Evolutionary conservation across 2,329 filamentous ascomycete species (phyloP), one percentile per base, ranked within the genome.

Genomic region (Cercospora zeina): DNA sequence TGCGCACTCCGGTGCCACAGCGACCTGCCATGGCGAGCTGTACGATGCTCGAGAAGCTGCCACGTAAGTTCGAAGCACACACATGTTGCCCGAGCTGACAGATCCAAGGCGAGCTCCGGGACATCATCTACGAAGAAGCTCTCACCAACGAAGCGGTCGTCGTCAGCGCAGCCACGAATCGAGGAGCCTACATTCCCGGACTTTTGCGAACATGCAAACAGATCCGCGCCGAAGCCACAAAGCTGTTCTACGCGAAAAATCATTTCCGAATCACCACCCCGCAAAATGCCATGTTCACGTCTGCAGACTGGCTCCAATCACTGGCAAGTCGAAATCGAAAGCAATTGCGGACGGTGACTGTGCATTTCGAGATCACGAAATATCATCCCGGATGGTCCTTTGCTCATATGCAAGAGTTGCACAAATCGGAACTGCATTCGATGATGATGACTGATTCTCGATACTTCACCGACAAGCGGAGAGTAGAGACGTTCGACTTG

Each of bases 131-230:
- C 33, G 27, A 58, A 54, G 59, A 58, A n/a, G 59, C 37, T 4
- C 49, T 62, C 34, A 19, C 14, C 11, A 10, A 8, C 33, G 34
- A 53, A 27, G 47, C 39, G 42, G 33, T 62, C 45, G 24, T 37
- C 19, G 16, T 62, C 37, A 49, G 58, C 16, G 31, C 45, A 19
- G 7, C 27, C 4, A 21, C 19, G 1, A 16, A 55, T n/a, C 37
- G 54, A 54, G 58, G 54, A 27, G 39, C 49, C 13, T 55, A 34
- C 49, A 58, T 39, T 30, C 54, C 54, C 4, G 42, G 62, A 24
- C 34, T 61, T 7, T 50, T 61, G 36, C 54, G 42, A n/a, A 60
- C 59, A 33, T 64, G 62, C 39, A 56, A 51, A 39, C 62, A 64
- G 30, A 54, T 56, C 3, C 58, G 58, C n/a, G 54, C 33, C 36